Evolutionary conservation across 169 alveolate species (phyloP).

Genomic region (Plasmodium fragile): DNA sequence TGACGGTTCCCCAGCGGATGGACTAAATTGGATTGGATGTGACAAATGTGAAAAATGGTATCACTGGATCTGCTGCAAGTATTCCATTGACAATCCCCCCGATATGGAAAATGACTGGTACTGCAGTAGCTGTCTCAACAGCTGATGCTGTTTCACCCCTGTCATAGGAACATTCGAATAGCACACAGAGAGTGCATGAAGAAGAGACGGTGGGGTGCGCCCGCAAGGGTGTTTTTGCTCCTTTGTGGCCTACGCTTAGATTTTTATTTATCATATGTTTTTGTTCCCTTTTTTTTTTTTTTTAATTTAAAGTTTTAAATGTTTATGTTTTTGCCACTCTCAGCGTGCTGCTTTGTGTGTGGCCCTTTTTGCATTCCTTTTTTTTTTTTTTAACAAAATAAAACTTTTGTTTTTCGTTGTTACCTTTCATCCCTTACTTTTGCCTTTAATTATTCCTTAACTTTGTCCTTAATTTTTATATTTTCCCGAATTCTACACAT

Average conservation of each 20-base stretch:
- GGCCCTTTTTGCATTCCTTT: neutral
- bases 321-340: neutral
- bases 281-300: neutral
- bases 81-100: slow-evolving; percentile 74
- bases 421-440: neutral
- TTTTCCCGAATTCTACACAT: neutral
- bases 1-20: slow-evolving; percentile 89
- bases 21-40: slow-evolving; percentile 88
- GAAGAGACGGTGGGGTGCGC: neutral
- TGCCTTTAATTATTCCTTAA: neutral
- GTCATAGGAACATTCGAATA: neutral
- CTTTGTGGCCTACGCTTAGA: neutral
- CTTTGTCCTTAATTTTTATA: neutral
- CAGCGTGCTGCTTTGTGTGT: neutral
- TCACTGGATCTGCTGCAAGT: slow-evolving; percentile 83
- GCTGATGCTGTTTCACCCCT: neutral
- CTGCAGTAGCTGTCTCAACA: slow-evolving; percentile 46
- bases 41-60: slow-evolving; percentile 87
- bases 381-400: neutral
- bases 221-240: neutral
- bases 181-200: neutral
- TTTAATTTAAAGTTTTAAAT: neutral
- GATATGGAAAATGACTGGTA: slow-evolving; percentile 75
- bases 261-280: neutral
- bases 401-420: neutral